phyloP scores from a whole-genome alignment of 371 early-diverging fungal species.

The Circinella umbellata region DNA sequence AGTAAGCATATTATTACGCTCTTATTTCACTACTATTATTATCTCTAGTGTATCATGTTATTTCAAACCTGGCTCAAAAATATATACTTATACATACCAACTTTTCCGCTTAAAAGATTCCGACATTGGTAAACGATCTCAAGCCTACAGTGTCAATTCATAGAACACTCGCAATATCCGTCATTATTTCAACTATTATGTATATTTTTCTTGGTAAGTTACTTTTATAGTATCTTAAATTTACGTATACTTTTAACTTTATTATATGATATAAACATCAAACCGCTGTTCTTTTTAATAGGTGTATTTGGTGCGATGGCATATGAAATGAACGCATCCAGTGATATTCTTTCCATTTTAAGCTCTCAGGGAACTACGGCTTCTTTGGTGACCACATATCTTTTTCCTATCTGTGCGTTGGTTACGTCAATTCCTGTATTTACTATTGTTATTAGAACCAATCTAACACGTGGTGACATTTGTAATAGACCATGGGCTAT shows the following conservation, averaged over 20 bases:
- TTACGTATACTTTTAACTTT: neutral
- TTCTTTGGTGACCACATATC: constrained; percentile 65
- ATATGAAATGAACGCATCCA: constrained; percentile 51
- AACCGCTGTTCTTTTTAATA: neutral
- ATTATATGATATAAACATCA: too few species aligned
- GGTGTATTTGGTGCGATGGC: constrained; percentile 65
- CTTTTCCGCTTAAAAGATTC: constrained; percentile 35
- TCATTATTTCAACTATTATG: constrained; percentile 51
- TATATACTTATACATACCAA: too few species aligned
- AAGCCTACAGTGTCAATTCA: constrained; percentile 58
- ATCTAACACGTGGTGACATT: constrained; percentile 61
- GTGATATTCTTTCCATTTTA: constrained; percentile 53
- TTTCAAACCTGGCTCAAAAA: too few species aligned
- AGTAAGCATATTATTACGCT: constrained; percentile 17
- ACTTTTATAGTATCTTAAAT: neutral
- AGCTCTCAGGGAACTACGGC: constrained; percentile 41
- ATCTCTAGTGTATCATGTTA: too few species aligned
- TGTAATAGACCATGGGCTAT: constrained; percentile 59
- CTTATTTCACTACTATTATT: neutral
- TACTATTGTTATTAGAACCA: constrained; percentile 73
- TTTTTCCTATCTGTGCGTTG: constrained; percentile 75
- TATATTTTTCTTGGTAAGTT: constrained; percentile 49
- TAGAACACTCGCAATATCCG: constrained; percentile 53
- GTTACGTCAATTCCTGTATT: constrained; percentile 80
- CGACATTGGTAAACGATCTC: constrained; percentile 66